Base-by-base conservation (phyloP, 78 protist genomes). In the Dictyostelium capitatum region DNA sequence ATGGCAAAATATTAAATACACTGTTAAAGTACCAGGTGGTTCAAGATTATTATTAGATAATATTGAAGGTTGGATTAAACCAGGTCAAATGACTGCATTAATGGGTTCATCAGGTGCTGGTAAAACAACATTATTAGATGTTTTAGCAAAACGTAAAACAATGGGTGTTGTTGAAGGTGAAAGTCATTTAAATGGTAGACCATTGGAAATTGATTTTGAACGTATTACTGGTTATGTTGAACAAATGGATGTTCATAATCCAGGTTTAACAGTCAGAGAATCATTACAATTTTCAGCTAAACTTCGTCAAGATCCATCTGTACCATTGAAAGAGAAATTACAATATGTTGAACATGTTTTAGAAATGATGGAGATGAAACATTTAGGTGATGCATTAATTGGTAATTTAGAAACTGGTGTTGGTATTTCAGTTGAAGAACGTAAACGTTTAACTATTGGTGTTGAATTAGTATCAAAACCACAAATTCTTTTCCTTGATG, bases 81-180 rank as follows among this genome's bases (percentile, higher is more conserved):
- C 90, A 46, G 90, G 92, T 30, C 90, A 83, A 79, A 89, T 94
- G 95, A 94, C 96, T 10, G 96, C 96, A 14, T 83, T 94, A 28
- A 94, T 94, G 96, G 96, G 96, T 30, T 72, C 91, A 3, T 94
- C 96, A 14, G 92, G 92, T 87, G 92, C 92, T 10, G 98, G 98
- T 50, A 97, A 98, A 90, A 95, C 97, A n/a, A 97, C 98, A 5
- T 20, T 97, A 73, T 72, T 97, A 19, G 97, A 96, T 90, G 95
- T 96, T 1, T 90, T 98, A 28, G 98, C 98, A 19, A 89, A 91
- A 23, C 73, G 98, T 54, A 95, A 97, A 67, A 89, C 95, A 7
- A 75, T 64, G 15, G 98, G 98, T 30, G 89, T 43, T 1, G 82
- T 97, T 32, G 65, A 65, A 72, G 98, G 98, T 50, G 77, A 65